Evolutionary conservation across 768 basidiomycete genomes (phyloP), one percentile per base, ranked within the genome.

Genomic region (Russula lepida): DNA sequence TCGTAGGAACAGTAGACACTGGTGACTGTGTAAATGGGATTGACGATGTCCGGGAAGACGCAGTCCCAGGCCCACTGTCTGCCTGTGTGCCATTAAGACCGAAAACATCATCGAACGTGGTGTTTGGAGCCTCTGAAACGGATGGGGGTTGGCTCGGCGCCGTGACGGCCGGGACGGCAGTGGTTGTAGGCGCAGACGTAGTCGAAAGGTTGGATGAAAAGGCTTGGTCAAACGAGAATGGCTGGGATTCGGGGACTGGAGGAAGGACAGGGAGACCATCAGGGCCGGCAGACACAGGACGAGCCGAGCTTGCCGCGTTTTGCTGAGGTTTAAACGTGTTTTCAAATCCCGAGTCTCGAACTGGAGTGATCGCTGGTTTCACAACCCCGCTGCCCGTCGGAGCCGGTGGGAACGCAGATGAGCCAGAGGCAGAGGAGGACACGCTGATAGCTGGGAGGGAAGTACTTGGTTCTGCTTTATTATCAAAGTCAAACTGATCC

Each of bases 401-500:
- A 17, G 62, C 39, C 4, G 67, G 58, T 1, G 68, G 54, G 37
- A 63, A 41, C 11, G 64, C 57, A 3, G 62, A 47, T 21, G 65
- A 37, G 23, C 9, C 27, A 19, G 59, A 53, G 27, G 56, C 27
- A 19, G 59, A 53, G 27, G 56, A 19, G 23, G 62, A 44, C 19
- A 25, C 23, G 21, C 35, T 41, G 2, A 47, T 28, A 21, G 25
- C 41, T 19, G 63, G 59, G 3, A 53, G 41, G 33, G 44, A 58
- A 12, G 32, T 13, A 23, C 33, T 46, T 13, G 28, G 28, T n/a
- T 33, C 54, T 7, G 79, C 76, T 50, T 74, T 68, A 13, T 63
- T 66, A 13, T 63, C 66, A 58, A 85, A 86, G 71, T 89, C 86
- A 68, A 90, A 89, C 61, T 81, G 77, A 64, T 83, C 81, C 25